Conservation (phyloP, 106 monocot genomes). For the Iris macrosiphon region DNA sequence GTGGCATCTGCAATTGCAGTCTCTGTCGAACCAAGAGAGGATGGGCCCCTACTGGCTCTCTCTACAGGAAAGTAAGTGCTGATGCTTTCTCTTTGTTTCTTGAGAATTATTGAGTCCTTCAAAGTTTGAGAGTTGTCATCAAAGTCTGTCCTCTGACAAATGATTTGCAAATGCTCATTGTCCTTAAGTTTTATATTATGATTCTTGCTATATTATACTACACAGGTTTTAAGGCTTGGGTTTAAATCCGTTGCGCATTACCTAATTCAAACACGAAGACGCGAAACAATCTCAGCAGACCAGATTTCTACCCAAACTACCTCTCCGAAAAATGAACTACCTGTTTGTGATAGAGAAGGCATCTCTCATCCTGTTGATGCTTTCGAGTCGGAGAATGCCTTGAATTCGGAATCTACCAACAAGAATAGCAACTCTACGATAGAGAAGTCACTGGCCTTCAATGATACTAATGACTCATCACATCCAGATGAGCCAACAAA, state of each 20-base stretch:
- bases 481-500: neutral
- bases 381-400: neutral
- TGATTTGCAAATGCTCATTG: neutral
- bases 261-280: constrained; percentile 48
- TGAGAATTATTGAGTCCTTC: neutral
- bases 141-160: neutral
- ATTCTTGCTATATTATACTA: neutral
- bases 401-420: neutral
- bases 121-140: neutral
- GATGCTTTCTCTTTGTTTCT: neutral
- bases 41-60: constrained; percentile 66
- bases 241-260: constrained; percentile 83
- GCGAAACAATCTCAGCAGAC: constrained; percentile 4
- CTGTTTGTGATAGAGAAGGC: constrained; percentile 3
- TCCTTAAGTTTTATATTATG: neutral
- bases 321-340: neutral
- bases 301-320: neutral
- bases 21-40: constrained; percentile 68
- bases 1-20: constrained; percentile 91
- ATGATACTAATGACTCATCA: no score
- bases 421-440: neutral
- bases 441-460: neutral
- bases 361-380: neutral
- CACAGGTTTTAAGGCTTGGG: constrained; percentile 40
- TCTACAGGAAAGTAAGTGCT: constrained; percentile 48